Conservation (phyloP, 1,284 basidiomycete species). For the Boletus sp. region DNA sequence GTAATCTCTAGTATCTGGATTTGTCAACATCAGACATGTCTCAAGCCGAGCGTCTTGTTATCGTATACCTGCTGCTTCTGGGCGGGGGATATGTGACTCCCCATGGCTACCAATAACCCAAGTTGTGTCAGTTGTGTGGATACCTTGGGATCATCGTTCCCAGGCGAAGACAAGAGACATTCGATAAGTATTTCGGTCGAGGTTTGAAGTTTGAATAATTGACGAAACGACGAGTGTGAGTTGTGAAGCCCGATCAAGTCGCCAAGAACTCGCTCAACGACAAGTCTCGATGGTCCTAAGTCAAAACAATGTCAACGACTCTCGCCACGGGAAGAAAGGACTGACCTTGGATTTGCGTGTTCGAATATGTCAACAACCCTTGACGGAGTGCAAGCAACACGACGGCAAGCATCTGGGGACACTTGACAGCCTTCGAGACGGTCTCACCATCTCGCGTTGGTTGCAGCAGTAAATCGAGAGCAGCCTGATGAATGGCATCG, state of each 20-base stretch:
- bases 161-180: conserved; percentile 52
- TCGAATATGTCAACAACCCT: conserved; percentile 30
- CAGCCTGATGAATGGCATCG: conserved; percentile 54
- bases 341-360: conserved; percentile 15
- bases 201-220: conserved; percentile 66
- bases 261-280: conserved; percentile 46
- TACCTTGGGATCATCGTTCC: conserved; percentile 39
- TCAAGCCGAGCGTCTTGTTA: neutral
- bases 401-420: conserved; percentile 55
- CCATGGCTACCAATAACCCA: conserved; percentile 59
- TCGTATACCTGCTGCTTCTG: conserved; percentile 64
- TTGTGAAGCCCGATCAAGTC: conserved; percentile 61
- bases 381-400: conserved; percentile 59
- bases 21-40: conserved; percentile 3
- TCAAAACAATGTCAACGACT: neutral
- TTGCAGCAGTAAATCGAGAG: conserved; percentile 64
- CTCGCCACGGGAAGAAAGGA: neutral
- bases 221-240: conserved; percentile 58
- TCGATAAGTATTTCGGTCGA: conserved; percentile 62
- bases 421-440: conserved; percentile 13
- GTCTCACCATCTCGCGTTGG: conserved; percentile 18
- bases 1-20: conserved; percentile 26
- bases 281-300: conserved; percentile 23
- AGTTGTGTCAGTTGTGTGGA: conserved; percentile 67
- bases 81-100: conserved; percentile 49